Percentiles rank a stretch among this genome's conserved stretches.
These are phyloP conservation scores for Trypanosomatidae sp. DNA, from an alignment of 208 protist genomes.

Conservation along the genomic window DNA sequence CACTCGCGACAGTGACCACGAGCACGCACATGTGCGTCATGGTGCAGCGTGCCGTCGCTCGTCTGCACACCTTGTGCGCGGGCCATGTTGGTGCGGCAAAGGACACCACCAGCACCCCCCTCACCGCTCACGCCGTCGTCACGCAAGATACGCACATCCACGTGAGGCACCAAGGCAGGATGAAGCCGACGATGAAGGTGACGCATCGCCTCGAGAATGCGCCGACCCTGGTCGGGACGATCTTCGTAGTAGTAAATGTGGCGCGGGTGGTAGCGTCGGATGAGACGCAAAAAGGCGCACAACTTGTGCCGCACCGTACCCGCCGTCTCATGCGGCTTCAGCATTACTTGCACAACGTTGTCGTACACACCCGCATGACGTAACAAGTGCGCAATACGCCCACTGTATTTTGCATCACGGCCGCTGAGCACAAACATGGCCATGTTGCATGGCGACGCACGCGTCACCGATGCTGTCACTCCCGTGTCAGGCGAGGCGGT, in stretches of 20 bases:
- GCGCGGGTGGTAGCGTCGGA: slow-evolving; percentile 17
- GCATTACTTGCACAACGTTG: slow-evolving; percentile 27
- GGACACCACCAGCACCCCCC: too few relatives aligned
- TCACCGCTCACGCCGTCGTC: too few relatives aligned
- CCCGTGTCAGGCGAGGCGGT: too few relatives aligned
- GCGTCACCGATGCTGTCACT: too few relatives aligned
- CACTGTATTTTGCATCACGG: slow-evolving; percentile 39
- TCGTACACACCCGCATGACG: slow-evolving; percentile 19
- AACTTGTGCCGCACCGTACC: slow-evolving; percentile 67
- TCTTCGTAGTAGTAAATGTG: slow-evolving; percentile 79
- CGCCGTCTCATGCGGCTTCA: slow-evolving; percentile 53
- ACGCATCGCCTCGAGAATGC: slow-evolving; percentile 34
- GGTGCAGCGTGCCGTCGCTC: too few relatives aligned
- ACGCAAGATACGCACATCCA: too few relatives aligned
- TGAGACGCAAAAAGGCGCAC: slow-evolving; percentile 35
- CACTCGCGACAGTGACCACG: too few relatives aligned
- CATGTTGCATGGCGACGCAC: slow-evolving; percentile 1
- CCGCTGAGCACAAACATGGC: slow-evolving; percentile 54
- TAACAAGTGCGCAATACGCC: slow-evolving; percentile 45
- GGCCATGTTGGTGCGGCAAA: too few relatives aligned
- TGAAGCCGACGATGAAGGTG: slow-evolving; percentile 18
- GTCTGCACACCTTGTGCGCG: too few relatives aligned
- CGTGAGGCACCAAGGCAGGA: too few relatives aligned
- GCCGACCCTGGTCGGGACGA: slow-evolving; percentile 36
- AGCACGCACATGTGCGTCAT: too few relatives aligned